These are phyloP conservation scores for Amauroascus niger DNA, from an alignment of 2,329 filamentous ascomycete species.

Conservation along the genomic window DNA sequence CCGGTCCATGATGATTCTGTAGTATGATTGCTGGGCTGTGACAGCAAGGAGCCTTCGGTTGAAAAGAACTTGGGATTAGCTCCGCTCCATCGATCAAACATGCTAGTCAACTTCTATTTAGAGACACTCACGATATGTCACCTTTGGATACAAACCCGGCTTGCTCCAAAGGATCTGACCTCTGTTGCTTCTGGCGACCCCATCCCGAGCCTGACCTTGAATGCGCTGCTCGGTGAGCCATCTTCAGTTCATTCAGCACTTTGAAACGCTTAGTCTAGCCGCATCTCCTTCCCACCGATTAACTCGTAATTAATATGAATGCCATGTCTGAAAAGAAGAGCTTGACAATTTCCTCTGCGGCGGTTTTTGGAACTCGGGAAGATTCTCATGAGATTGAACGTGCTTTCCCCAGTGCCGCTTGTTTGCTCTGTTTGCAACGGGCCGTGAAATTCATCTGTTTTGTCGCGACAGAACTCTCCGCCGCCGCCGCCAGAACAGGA, in stretches of 20 bases:
- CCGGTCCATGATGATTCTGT: conserved; percentile 73
- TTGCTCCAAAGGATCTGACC: conserved; percentile 64
- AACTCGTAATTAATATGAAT: background rate
- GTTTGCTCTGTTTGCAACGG: conserved; percentile 25
- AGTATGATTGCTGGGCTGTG: conserved; percentile 76
- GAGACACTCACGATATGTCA: conserved; percentile 58
- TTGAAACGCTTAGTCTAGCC: background rate
- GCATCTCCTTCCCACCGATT: background rate
- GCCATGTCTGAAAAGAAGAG: background rate
- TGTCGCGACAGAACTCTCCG: background rate
- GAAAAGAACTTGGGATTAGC: conserved; percentile 26
- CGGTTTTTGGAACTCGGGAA: background rate
- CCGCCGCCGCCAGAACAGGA: background rate
- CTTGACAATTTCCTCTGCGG: background rate
- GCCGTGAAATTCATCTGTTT: background rate
- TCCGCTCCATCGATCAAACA: conserved; percentile 5
- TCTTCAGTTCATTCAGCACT: conserved; percentile 1
- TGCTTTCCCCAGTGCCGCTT: conserved; percentile 15
- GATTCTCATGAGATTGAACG: background rate
- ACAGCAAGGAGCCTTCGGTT: conserved; percentile 55
- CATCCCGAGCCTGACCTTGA: conserved; percentile 32
- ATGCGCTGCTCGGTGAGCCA: conserved; percentile 7
- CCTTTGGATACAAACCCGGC: conserved; percentile 87
- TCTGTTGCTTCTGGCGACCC: conserved; percentile 61
- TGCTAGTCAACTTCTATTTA: background rate